Percentiles rank a stretch among this genome's conserved stretches.
Conservation (phyloP, 2,329 filamentous ascomycete species). For the Ustulina deusta region DNA sequence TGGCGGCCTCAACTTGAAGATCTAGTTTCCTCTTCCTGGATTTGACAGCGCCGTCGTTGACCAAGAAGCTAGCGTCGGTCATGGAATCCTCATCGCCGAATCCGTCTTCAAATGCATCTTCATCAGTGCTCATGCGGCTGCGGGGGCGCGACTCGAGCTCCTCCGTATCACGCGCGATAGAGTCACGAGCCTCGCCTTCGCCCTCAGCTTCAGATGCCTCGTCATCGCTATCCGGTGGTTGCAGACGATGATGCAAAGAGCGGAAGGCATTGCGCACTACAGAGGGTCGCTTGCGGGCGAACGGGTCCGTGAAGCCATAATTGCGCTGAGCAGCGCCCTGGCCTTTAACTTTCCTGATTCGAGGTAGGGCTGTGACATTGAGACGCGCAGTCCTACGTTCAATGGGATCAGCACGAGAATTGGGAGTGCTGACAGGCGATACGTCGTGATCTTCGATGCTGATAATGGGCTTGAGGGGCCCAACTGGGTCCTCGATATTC, state of each 20-base stretch:
- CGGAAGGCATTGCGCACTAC: slow-evolving; percentile 73
- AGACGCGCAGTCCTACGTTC: slow-evolving; percentile 70
- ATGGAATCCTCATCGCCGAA: slow-evolving; percentile 72
- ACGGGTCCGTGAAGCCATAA: slow-evolving; percentile 74
- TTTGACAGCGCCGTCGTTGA: slow-evolving; percentile 65
- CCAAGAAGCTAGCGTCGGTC: slow-evolving; percentile 78
- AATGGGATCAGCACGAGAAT: slow-evolving; percentile 70
- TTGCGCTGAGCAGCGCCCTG: slow-evolving; percentile 68
- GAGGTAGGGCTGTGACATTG: slow-evolving; percentile 74
- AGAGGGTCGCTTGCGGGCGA: slow-evolving; percentile 72
- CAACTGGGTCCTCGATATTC: slow-evolving; percentile 60
- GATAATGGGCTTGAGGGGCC: slow-evolving; percentile 58
- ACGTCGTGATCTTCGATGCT: slow-evolving; percentile 72
- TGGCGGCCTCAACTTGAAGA: slow-evolving; percentile 73
- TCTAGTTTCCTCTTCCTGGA: slow-evolving; percentile 81
- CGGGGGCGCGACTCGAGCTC: slow-evolving; percentile 85
- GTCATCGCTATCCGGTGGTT: slow-evolving; percentile 80
- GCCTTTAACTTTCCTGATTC: slow-evolving; percentile 77
- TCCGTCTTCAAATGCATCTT: slow-evolving; percentile 65
- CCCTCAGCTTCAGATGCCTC: slow-evolving; percentile 85
- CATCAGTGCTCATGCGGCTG: slow-evolving; percentile 77
- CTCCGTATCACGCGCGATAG: slow-evolving; percentile 80
- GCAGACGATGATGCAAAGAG: slow-evolving; percentile 83
- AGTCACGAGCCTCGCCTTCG: slow-evolving; percentile 62
- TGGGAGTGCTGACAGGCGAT: slow-evolving; percentile 73